Conservation (phyloP, 805 yeast genomes). For the Metschnikowia peoriensis region DNA sequence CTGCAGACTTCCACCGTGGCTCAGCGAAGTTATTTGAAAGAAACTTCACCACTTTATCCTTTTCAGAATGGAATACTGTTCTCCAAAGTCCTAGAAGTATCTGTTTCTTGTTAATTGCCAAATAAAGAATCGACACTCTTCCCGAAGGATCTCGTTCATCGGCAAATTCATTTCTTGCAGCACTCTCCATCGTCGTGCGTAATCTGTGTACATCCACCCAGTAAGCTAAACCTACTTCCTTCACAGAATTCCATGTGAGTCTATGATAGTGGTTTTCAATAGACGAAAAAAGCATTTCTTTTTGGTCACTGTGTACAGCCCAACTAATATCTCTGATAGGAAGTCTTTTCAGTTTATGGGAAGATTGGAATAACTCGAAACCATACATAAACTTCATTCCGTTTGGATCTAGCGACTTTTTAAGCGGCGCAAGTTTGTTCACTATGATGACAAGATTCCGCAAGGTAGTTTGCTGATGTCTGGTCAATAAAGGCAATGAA, state of each 20-base stretch:
- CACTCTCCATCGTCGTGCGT: constrained; percentile 51
- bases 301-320: constrained; percentile 83
- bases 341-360: constrained; percentile 50
- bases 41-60: constrained; percentile 75
- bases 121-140: constrained; percentile 65
- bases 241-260: constrained; percentile 60
- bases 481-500: constrained; percentile 75
- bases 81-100: constrained; percentile 82
- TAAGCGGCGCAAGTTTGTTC: constrained; percentile 48
- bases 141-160: constrained; percentile 66
- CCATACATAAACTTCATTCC: constrained; percentile 74
- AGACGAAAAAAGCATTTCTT: constrained; percentile 57
- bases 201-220: constrained; percentile 53
- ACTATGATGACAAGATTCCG: constrained; percentile 67
- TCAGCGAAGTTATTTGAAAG: constrained; percentile 72
- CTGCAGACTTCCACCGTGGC: constrained; percentile 83
- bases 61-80: constrained; percentile 75
- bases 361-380: constrained; percentile 56
- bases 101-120: constrained; percentile 76
- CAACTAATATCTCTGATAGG: constrained; percentile 81
- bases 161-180: constrained; percentile 72
- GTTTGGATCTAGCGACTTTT: constrained; percentile 52
- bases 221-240: constrained; percentile 61
- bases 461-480: constrained; percentile 88
- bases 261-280: constrained; percentile 44